Conservation (phyloP, 352 stramenopile genomes). For the Pythium phragmiticola region DNA sequence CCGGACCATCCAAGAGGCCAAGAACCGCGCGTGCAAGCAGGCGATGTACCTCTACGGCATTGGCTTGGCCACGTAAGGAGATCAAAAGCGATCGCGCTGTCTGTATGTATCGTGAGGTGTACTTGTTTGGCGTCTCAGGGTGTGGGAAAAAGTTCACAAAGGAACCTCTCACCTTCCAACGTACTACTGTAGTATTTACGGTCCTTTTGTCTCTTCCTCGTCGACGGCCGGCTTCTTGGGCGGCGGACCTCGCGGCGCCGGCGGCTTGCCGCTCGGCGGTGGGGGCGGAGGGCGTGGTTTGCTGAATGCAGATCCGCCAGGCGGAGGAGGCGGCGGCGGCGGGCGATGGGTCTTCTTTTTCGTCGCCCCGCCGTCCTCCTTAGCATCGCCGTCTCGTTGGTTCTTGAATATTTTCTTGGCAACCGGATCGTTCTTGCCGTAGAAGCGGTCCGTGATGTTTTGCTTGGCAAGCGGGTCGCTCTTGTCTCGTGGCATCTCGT, state of each 20-base stretch:
- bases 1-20: constrained; percentile 64
- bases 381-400: constrained; percentile 27
- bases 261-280: constrained; percentile 57
- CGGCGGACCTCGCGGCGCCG: constrained; percentile 56
- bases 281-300: constrained; percentile 61
- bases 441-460: constrained; percentile 95
- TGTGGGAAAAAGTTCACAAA: not conserved
- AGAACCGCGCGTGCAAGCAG: constrained; percentile 65
- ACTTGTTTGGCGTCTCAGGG: not conserved
- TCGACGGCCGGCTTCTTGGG: constrained; percentile 32
- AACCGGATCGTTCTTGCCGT: constrained; percentile 93
- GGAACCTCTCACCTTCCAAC: not conserved
- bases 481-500: constrained; percentile 93
- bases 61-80: constrained; percentile 32
- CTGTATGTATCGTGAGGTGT: constrained; percentile 15
- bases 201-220: constrained; percentile 36
- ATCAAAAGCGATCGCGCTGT: not conserved
- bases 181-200: not conserved
- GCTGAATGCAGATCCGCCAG: constrained; percentile 8
- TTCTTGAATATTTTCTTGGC: constrained; percentile 85
- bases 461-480: constrained; percentile 94
- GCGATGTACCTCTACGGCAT: constrained; percentile 70
- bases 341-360: constrained; percentile 27
- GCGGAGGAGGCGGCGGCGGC: constrained; percentile 34
- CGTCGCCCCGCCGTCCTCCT: constrained; percentile 28